These are phyloP conservation scores for Auricularia sp. DNA, from an alignment of 768 basidiomycete genomes.

Conservation along the genomic window DNA sequence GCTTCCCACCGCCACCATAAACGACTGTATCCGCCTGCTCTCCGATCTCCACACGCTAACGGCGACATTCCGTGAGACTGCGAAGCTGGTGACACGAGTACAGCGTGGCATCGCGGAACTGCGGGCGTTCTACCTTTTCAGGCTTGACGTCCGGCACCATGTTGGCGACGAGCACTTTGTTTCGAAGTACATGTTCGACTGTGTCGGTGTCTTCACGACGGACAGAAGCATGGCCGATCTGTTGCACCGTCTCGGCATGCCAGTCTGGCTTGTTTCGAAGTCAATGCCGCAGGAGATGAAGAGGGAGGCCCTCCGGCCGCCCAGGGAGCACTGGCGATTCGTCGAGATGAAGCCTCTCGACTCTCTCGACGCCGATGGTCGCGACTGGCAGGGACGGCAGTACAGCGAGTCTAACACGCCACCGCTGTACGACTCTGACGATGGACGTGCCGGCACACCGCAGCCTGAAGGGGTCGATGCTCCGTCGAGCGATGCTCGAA, in stretches of 20 bases:
- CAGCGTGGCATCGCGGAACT: background rate
- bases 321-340: background rate
- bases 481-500: too few species aligned
- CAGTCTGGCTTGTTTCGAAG: background rate
- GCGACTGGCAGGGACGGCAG: too few species aligned
- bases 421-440: too few species aligned
- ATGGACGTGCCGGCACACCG: too few species aligned
- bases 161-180: background rate
- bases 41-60: background rate
- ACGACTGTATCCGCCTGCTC: background rate
- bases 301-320: background rate
- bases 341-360: background rate
- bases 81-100: background rate
- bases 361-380: too few species aligned
- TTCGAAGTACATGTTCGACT: background rate
- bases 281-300: background rate
- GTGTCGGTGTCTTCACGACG: background rate
- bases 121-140: background rate
- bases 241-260: background rate
- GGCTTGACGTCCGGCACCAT: background rate
- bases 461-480: too few species aligned
- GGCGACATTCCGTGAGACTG: background rate
- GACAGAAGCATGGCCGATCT: background rate
- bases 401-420: too few species aligned
- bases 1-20: background rate